A percentile compares a stretch with the other conserved stretches of the same genome.
Evolutionary conservation across 2,329 filamentous ascomycete species (phyloP).

Genomic region (Penicillium nordicum): DNA sequence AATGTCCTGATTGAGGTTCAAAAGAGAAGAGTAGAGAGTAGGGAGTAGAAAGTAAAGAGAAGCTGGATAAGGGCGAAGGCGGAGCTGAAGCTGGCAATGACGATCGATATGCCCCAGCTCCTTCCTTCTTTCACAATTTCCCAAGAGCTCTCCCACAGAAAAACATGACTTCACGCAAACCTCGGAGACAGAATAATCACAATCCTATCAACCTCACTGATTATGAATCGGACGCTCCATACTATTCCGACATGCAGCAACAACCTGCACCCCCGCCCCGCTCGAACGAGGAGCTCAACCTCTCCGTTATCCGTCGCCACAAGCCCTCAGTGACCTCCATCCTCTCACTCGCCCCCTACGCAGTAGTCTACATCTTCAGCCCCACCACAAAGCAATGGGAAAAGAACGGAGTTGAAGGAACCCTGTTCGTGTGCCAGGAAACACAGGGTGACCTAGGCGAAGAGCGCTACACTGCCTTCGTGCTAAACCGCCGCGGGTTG

Average conservation of each 20-base stretch:
- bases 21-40: background rate
- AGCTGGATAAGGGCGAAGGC: slow-evolving; percentile 4
- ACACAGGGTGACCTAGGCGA: slow-evolving; percentile 44
- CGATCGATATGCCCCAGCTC: slow-evolving; percentile 12
- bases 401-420: slow-evolving; percentile 80
- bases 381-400: slow-evolving; percentile 68
- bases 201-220: slow-evolving; percentile 43
- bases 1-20: background rate
- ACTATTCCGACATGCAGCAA: slow-evolving; percentile 40
- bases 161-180: slow-evolving; percentile 34
- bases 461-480: slow-evolving; percentile 57
- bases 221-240: slow-evolving; percentile 64
- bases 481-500: slow-evolving; percentile 69
- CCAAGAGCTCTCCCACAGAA: background rate
- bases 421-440: slow-evolving; percentile 78
- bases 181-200: slow-evolving; percentile 31
- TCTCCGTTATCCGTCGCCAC: slow-evolving; percentile 77
- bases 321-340: slow-evolving; percentile 70
- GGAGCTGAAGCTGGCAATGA: slow-evolving; percentile 6
- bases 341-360: slow-evolving; percentile 76
- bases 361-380: slow-evolving; percentile 79
- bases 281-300: slow-evolving; percentile 82
- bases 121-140: background rate
- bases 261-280: slow-evolving; percentile 50
- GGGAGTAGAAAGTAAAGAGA: background rate